Percentiles rank a stretch among this genome's conserved stretches.
Evolutionary conservation across 2,329 filamentous ascomycete genomes (phyloP).

Genomic region (Furcasterigmium sp.): DNA sequence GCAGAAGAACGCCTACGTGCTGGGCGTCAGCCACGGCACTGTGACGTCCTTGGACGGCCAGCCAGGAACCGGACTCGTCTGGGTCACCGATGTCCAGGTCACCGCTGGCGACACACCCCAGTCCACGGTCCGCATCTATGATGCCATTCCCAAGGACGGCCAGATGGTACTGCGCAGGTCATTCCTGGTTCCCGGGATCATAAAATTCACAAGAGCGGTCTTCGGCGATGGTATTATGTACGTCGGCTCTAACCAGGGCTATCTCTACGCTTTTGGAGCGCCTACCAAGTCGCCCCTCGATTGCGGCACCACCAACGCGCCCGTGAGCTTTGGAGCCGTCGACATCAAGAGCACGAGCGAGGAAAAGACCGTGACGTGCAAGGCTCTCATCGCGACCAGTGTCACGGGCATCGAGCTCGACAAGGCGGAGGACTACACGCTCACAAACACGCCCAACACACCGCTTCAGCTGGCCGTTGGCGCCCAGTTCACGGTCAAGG

Average conservation of each 20-base stretch:
- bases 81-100: conserved; percentile 47
- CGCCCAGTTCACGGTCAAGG: conserved; percentile 33
- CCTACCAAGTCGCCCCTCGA: conserved; percentile 48
- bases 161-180: conserved; percentile 40
- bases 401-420: conserved; percentile 31
- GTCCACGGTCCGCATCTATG: conserved; percentile 43
- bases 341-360: conserved; percentile 29
- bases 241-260: conserved; percentile 42
- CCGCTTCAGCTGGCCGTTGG: conserved; percentile 25
- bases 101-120: conserved; percentile 18
- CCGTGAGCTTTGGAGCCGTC: conserved; percentile 37
- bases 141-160: conserved; percentile 41
- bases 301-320: conserved; percentile 33
- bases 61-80: conserved; percentile 48
- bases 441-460: conserved; percentile 25
- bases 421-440: conserved; percentile 25
- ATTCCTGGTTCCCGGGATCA: conserved; percentile 44
- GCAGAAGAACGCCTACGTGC: conserved; percentile 42
- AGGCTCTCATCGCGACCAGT: conserved; percentile 34
- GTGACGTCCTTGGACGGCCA: conserved; percentile 48
- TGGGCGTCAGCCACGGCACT: conserved; percentile 51
- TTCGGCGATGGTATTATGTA: conserved; percentile 52
- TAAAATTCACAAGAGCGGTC: conserved; percentile 51
- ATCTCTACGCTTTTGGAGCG: conserved; percentile 49
- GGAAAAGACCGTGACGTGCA: conserved; percentile 34